Evolutionary conservation across 371 early-diverging fungal genomes (phyloP).

Genomic region (Rhizopus microsporus): DNA sequence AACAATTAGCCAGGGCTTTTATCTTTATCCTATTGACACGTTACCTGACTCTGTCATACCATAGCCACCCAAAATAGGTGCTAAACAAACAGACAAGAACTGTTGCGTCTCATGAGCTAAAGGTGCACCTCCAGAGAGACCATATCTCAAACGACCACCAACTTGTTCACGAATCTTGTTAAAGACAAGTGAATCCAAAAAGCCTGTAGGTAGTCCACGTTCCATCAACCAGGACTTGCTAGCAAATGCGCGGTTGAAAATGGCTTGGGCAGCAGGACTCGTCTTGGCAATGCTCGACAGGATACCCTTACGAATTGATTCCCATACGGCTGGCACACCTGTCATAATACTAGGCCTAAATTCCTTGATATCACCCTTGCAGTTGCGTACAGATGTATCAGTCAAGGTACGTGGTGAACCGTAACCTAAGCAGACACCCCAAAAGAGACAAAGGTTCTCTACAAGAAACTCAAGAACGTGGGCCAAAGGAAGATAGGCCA

Average conservation of each 20-base stretch:
- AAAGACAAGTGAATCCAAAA: constrained; percentile 77
- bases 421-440: constrained; percentile 71
- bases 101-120: constrained; percentile 68
- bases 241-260: constrained; percentile 66
- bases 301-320: constrained; percentile 68
- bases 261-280: constrained; percentile 42
- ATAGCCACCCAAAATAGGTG: constrained; percentile 77
- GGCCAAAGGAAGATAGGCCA: constrained; percentile 84
- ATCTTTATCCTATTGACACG: not conserved
- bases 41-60: constrained; percentile 48
- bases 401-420: constrained; percentile 72
- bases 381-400: constrained; percentile 70
- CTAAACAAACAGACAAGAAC: constrained; percentile 69
- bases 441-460: constrained; percentile 51
- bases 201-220: constrained; percentile 55
- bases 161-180: constrained; percentile 70
- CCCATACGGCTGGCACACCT: constrained; percentile 83
- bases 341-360: constrained; percentile 79
- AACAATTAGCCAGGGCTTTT: not conserved
- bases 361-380: constrained; percentile 73
- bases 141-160: constrained; percentile 77
- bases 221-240: constrained; percentile 62
- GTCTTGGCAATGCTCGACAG: constrained; percentile 52
- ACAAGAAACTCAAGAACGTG: constrained; percentile 78
- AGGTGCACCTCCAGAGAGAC: constrained; percentile 85